phyloP scores from a whole-genome alignment of 1,139 yeast genomes.

The Hyphopichia pseudoburtonii region DNA sequence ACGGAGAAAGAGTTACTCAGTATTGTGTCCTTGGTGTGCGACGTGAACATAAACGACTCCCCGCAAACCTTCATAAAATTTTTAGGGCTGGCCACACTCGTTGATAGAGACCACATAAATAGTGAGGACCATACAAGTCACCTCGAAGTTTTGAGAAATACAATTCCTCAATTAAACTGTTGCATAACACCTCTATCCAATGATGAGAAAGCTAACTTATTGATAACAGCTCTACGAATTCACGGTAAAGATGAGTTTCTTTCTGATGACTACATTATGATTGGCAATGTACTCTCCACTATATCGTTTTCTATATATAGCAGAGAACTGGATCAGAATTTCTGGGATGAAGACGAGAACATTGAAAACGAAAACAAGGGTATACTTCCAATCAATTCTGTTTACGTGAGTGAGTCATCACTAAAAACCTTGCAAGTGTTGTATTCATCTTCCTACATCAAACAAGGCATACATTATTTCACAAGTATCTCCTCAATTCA shows the following conservation, averaged over 20 bases:
- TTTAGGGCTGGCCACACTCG: slow-evolving; percentile 9
- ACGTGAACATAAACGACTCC: slow-evolving; percentile 19
- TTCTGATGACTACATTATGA: slow-evolving; percentile 18
- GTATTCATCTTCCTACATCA: slow-evolving; percentile 26
- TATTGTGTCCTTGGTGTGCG: slow-evolving; percentile 15
- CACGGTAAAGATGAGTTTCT: slow-evolving; percentile 17
- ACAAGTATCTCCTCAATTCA: slow-evolving; percentile 8
- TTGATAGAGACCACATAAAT: not conserved
- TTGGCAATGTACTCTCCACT: slow-evolving; percentile 23
- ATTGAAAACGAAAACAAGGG: too few species aligned
- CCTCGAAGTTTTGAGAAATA: slow-evolving; percentile 5
- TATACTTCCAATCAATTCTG: too few species aligned
- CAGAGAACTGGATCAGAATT: slow-evolving; percentile 9
- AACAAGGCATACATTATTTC: slow-evolving; percentile 20
- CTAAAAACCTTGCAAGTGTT: slow-evolving; percentile 14
- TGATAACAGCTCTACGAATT: slow-evolving; percentile 19
- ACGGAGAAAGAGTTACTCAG: not conserved
- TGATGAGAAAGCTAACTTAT: slow-evolving; percentile 12
- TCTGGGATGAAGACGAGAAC: too few species aligned
- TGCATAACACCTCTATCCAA: not conserved
- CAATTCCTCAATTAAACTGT: not conserved
- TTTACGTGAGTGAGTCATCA: slow-evolving; percentile 7
- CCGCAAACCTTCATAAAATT: slow-evolving; percentile 17
- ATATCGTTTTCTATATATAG: slow-evolving; percentile 19
- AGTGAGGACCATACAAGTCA: too few species aligned